These are phyloP conservation scores for Astragalus glycyphyllos DNA, from an alignment of 306 rosid species.

Conservation along the genomic window DNA sequence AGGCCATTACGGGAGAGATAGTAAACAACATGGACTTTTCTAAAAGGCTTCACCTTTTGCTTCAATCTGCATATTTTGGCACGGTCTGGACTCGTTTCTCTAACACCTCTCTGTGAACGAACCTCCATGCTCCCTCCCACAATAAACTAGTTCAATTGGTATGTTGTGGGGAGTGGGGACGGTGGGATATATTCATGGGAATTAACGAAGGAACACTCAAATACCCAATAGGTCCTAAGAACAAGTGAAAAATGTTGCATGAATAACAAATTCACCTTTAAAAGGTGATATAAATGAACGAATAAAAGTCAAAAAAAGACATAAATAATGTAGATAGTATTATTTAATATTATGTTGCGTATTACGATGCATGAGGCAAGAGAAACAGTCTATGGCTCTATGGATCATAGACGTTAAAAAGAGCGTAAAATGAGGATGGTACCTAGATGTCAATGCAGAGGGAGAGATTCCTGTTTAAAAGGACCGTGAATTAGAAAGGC, in stretches of 20 bases:
- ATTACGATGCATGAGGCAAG: constrained; percentile 24
- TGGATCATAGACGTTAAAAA: constrained; percentile 38
- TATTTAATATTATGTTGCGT: constrained; percentile 1
- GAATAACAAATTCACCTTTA: not conserved
- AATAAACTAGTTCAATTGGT: not conserved
- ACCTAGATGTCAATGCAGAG: constrained; percentile 48
- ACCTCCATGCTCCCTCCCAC: constrained; percentile 53
- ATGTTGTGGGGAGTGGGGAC: not conserved
- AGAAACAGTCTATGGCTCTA: not conserved
- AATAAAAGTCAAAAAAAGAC: not conserved
- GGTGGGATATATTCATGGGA: not conserved
- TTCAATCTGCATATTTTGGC: constrained; percentile 55
- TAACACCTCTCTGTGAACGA: constrained; percentile 51
- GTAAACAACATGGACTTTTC: constrained; percentile 81
- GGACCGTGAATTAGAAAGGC: constrained; percentile 26
- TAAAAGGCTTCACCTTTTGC: constrained; percentile 51
- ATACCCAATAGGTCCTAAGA: not conserved
- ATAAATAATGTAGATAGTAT: not conserved
- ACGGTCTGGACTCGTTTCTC: constrained; percentile 70
- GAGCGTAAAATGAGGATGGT: constrained; percentile 46
- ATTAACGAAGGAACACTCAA: not conserved
- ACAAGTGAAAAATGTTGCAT: constrained; percentile 6
- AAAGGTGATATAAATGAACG: not conserved
- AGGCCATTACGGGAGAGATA: constrained; percentile 85
- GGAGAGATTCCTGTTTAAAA: constrained; percentile 50